Percentiles rank a stretch among this genome's conserved stretches.
These are phyloP conservation scores for Gossypium gossypioides DNA, from an alignment of 441 rosid species.

Conservation along the genomic window DNA sequence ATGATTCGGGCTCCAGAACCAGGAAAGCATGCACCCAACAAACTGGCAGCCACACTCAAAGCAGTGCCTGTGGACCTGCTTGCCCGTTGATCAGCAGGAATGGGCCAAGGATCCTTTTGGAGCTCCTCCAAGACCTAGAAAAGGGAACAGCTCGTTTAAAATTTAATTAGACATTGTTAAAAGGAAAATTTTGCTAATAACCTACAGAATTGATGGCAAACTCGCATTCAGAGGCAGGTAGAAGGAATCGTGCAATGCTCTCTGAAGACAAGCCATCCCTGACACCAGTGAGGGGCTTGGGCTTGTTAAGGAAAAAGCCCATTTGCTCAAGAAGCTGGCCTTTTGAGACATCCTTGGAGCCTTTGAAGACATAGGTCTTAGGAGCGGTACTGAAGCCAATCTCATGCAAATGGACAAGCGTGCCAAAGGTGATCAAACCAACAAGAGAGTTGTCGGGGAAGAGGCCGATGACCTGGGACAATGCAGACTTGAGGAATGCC, in stretches of 20 bases:
- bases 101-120: conserved; percentile 68
- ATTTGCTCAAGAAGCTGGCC: conserved; percentile 76
- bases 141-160: background rate
- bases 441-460: conserved; percentile 63
- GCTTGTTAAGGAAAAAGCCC: conserved; percentile 65
- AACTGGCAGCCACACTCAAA: conserved; percentile 63
- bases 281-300: conserved; percentile 64
- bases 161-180: background rate
- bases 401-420: conserved; percentile 71
- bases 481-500: conserved; percentile 60
- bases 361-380: conserved; percentile 67
- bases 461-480: conserved; percentile 65
- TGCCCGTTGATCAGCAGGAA: conserved; percentile 59
- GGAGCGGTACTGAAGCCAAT: conserved; percentile 62
- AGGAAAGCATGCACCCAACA: conserved; percentile 85
- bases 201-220: conserved; percentile 68
- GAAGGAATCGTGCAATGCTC: conserved; percentile 73
- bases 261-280: conserved; percentile 76
- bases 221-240: conserved; percentile 77
- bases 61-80: conserved; percentile 76
- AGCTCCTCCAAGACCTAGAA: conserved; percentile 70
- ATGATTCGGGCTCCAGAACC: conserved; percentile 87
- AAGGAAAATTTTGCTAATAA: background rate
- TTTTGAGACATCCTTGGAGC: conserved; percentile 63
- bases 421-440: conserved; percentile 29